Evolutionary conservation across 139 green algal genomes (phyloP), one percentile per base, ranked within the genome.

Genomic region (Chlorella sp.): DNA sequence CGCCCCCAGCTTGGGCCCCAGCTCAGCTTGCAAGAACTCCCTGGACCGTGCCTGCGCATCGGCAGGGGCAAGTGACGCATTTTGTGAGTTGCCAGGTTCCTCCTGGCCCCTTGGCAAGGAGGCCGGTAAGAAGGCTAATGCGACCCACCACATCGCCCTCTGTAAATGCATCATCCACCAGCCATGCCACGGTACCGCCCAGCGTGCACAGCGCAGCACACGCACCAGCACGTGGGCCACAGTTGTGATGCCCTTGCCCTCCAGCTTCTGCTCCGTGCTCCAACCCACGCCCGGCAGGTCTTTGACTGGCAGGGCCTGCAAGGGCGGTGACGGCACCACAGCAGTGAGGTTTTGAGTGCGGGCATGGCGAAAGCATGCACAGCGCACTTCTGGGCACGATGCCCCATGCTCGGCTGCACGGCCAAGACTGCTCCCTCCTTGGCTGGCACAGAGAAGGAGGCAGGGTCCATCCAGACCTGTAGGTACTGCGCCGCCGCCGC

Each of bases 221-320:
- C 44, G 4, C 73, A 64, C 73, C n/a, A 41, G 68, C 34, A 94
- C 74, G 21, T 96, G 87, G 0, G 57, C 75, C 32, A 96, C 94
- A 15, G 81, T 90, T 3, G 21, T 78, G 56, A 98, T 90, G 36
- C 91, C 95, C 63, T 94, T 17, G 2, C 72, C 87, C 39, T 81
- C 51, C 65, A 99, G 91, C 80, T 93, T 95, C 17, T 88, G 23
- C 21, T 68, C n/a, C 47, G 88, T 84, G 32, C 82, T 84, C 88
- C 91, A 96, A 7, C 97, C 97, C 39, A 99, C 95, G 1, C 97
- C 97, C 3, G 97, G 97, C 57, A 99, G 89, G 26, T 94, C 91
- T 23, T 69, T 76, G 13, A 98, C 92, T 0, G 75, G 23, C 80
- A 98, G 74, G 26, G 90, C 78, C 15, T 81, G 86, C 56, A 97